phyloP scores from a whole-genome alignment of 2,329 filamentous ascomycete genomes.

The Scedosporium dehoogii region DNA sequence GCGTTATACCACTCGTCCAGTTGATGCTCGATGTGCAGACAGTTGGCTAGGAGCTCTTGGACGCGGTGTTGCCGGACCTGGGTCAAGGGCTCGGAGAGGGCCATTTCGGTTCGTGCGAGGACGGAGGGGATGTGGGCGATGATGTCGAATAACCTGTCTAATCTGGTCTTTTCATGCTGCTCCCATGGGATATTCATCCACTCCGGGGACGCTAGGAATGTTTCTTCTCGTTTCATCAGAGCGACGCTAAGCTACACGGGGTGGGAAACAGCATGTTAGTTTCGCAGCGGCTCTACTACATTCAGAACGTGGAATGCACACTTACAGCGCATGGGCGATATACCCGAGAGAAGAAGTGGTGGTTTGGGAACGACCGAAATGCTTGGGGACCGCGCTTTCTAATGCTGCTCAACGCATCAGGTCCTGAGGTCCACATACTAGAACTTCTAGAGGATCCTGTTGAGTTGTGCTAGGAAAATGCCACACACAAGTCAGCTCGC shows the following conservation, averaged over 20 bases:
- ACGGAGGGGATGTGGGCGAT: slow-evolving; percentile 35
- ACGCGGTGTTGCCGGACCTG: slow-evolving; percentile 31
- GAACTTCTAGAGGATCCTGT: not conserved
- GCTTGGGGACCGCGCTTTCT: slow-evolving; percentile 32
- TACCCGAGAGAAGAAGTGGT: slow-evolving; percentile 47
- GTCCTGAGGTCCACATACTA: not conserved
- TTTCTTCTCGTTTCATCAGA: slow-evolving; percentile 37
- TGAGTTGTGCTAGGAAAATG: not conserved
- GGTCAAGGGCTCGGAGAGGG: slow-evolving; percentile 28
- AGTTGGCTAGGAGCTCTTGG: slow-evolving; percentile 37
- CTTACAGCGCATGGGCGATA: slow-evolving; percentile 44
- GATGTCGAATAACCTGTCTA: slow-evolving; percentile 44
- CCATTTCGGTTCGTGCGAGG: slow-evolving; percentile 33
- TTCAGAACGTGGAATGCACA: slow-evolving; percentile 5
- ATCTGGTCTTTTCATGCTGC: slow-evolving; percentile 35
- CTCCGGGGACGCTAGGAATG: slow-evolving; percentile 39
- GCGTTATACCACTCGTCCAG: slow-evolving; percentile 37
- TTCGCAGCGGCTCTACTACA: not conserved
- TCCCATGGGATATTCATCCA: slow-evolving; percentile 45
- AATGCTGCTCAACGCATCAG: slow-evolving; percentile 14
- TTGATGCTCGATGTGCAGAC: slow-evolving; percentile 34
- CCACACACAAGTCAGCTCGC: not conserved
- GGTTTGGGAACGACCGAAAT: slow-evolving; percentile 42
- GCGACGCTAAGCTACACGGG: slow-evolving; percentile 32
- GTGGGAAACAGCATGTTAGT: slow-evolving; percentile 1